These are phyloP conservation scores for Nannochloris sp. DNA, from an alignment of 139 green algal species.

Conservation along the genomic window DNA sequence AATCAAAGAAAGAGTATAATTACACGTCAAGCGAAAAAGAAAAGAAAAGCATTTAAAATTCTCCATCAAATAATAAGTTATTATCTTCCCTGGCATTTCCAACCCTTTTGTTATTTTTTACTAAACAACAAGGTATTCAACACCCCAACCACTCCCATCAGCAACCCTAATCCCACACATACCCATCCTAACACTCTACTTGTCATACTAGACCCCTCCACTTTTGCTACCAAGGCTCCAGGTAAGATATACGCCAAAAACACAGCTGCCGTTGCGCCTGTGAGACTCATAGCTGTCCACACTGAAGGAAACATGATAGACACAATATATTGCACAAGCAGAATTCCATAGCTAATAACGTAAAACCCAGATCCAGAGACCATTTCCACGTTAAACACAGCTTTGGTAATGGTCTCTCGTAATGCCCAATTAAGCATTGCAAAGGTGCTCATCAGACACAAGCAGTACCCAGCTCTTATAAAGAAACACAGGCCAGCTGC, in stretches of 20 bases:
- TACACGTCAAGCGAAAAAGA: neutral
- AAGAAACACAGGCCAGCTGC: constrained; percentile 12
- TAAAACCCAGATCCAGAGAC: constrained; percentile 13
- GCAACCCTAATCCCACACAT: constrained; percentile 11
- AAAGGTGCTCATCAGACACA: constrained; percentile 28
- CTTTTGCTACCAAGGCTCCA: neutral
- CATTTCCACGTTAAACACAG: constrained; percentile 5
- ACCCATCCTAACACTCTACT: neutral
- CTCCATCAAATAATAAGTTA: no score
- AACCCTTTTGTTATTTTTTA: no score
- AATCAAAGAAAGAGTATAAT: neutral
- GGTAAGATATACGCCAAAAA: constrained; percentile 28
- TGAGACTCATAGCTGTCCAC: constrained; percentile 20
- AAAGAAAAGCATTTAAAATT: no score
- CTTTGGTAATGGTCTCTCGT: constrained; percentile 24
- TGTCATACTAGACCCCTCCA: neutral
- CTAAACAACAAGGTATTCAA: constrained; percentile 20
- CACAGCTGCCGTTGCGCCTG: constrained; percentile 24
- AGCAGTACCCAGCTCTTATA: constrained; percentile 25
- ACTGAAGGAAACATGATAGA: constrained; percentile 24
- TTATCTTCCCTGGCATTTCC: no score
- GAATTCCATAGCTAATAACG: constrained; percentile 4
- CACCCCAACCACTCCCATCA: constrained; percentile 20
- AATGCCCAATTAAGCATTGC: constrained; percentile 36
- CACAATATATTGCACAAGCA: constrained; percentile 14